Conservation (phyloP, 495 filamentous ascomycete species). For the Pseudoneurospora amorphoporcata region DNA sequence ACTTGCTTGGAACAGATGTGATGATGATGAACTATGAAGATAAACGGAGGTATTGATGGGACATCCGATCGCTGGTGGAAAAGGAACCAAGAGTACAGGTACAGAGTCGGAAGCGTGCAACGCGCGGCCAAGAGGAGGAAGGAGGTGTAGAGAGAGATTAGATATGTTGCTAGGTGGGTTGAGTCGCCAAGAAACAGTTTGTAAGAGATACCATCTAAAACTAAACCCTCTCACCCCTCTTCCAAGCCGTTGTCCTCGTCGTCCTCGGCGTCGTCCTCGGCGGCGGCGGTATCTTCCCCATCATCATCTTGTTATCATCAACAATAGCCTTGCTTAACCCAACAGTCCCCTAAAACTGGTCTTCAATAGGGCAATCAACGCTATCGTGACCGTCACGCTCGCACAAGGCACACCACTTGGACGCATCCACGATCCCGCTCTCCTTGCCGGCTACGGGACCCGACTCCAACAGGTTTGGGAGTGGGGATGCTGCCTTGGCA, state of each 20-base stretch:
- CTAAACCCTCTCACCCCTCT: not conserved
- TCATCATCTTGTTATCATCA: not conserved
- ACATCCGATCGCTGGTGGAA: not conserved
- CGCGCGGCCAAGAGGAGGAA: not conserved
- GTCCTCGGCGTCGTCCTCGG: too few species aligned
- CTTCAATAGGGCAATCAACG: slow-evolving; percentile 90
- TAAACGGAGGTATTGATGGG: not conserved
- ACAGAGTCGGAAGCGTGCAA: not conserved
- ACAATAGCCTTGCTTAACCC: not conserved
- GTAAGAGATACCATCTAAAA: not conserved
- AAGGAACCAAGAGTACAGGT: not conserved
- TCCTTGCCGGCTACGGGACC: slow-evolving; percentile 74
- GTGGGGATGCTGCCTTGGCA: slow-evolving; percentile 17
- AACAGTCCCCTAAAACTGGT: slow-evolving; percentile 43
- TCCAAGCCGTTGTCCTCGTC: not conserved
- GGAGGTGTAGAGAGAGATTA: not conserved
- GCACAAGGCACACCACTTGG: slow-evolving; percentile 95
- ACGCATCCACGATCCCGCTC: slow-evolving; percentile 63
- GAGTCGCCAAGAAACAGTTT: not conserved
- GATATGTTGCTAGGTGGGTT: not conserved
- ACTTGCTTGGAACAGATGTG: not conserved
- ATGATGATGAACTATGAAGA: not conserved
- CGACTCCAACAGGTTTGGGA: slow-evolving; percentile 54
- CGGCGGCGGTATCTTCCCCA: not conserved
- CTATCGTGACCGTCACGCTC: slow-evolving; percentile 94